Percentiles rank a stretch among this genome's conserved stretches.
Conservation (phyloP, 352 stramenopile genomes). For the Globisporangium barbulae region DNA sequence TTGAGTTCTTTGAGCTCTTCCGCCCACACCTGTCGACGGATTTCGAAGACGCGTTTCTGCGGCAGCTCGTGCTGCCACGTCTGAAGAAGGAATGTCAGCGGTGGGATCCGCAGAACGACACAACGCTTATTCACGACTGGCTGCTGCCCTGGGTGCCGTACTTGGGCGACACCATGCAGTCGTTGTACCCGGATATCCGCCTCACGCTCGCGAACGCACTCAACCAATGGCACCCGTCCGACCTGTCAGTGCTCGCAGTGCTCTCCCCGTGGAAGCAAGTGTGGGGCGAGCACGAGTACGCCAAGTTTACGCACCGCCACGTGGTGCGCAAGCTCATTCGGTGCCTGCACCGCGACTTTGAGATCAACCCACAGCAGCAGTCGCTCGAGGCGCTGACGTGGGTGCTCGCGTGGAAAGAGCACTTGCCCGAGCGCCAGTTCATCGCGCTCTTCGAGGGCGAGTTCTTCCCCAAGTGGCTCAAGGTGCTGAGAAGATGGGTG, state of each 20-base stretch:
- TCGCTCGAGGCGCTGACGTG: conserved; percentile 62
- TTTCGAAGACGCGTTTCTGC: conserved; percentile 54
- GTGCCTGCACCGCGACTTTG: conserved; percentile 78
- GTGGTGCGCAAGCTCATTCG: conserved; percentile 74
- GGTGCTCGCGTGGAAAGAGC: conserved; percentile 69
- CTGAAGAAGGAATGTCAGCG: conserved; percentile 67
- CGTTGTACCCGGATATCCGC: conserved; percentile 70
- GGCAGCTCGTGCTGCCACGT: conserved; percentile 59
- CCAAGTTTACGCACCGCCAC: conserved; percentile 80
- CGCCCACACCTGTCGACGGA: conserved; percentile 43
- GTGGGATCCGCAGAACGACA: conserved; percentile 51
- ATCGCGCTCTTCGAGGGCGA: conserved; percentile 86
- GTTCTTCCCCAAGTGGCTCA: conserved; percentile 91
- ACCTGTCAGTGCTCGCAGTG: conserved; percentile 56
- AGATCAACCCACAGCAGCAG: conserved; percentile 73
- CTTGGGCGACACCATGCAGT: conserved; percentile 38
- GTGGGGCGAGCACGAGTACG: conserved; percentile 79
- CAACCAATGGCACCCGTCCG: conserved; percentile 80
- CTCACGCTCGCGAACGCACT: conserved; percentile 56
- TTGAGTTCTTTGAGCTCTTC: conserved; percentile 45
- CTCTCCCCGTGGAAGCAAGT: conserved; percentile 67
- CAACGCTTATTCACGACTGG: conserved; percentile 72
- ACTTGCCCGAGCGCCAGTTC: conserved; percentile 71
- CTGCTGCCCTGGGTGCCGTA: conserved; percentile 62
- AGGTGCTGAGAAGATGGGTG: conserved; percentile 81